Conservation (phyloP, 306 rosid species). For the Oxytropis ochrocephala region DNA sequence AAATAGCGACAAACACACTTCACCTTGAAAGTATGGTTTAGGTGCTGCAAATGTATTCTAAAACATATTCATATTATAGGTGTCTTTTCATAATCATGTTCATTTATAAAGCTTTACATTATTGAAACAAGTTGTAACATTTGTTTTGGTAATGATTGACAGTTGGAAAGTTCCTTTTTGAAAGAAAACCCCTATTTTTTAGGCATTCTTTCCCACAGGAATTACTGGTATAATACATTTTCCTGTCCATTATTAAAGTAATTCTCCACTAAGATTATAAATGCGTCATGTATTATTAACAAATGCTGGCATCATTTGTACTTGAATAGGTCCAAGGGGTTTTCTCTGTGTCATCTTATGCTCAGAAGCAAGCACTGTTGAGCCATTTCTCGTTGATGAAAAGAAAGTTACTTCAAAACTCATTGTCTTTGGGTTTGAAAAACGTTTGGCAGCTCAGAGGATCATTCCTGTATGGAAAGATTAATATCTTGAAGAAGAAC, state of each 20-base stretch:
- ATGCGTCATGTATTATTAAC: background rate
- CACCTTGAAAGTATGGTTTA: too few relatives aligned
- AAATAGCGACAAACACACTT: too few relatives aligned
- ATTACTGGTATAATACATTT: conserved; percentile 45
- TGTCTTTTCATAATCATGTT: background rate
- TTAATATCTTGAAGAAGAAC: conserved; percentile 11
- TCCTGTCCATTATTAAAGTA: background rate
- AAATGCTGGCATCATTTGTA: background rate
- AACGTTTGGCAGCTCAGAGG: conserved; percentile 98
- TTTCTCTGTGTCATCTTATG: conserved; percentile 74
- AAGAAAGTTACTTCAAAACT: conserved; percentile 73
- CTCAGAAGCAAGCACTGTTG: conserved; percentile 69
- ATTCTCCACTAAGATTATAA: background rate
- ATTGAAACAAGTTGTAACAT: background rate
- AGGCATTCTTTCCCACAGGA: conserved; percentile 91
- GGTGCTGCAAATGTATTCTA: too few relatives aligned
- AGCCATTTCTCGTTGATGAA: conserved; percentile 88
- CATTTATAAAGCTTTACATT: background rate
- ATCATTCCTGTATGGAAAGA: conserved; percentile 88
- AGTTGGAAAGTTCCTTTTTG: conserved; percentile 85
- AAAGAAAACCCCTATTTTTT: conserved; percentile 59
- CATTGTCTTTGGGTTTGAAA: conserved; percentile 85
- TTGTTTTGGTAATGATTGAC: conserved; percentile 15
- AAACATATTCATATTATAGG: background rate
- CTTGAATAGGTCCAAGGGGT: conserved; percentile 78